Base-by-base conservation (phyloP, 805 yeast genomes). In the Scheffersomyces amazonensis region DNA sequence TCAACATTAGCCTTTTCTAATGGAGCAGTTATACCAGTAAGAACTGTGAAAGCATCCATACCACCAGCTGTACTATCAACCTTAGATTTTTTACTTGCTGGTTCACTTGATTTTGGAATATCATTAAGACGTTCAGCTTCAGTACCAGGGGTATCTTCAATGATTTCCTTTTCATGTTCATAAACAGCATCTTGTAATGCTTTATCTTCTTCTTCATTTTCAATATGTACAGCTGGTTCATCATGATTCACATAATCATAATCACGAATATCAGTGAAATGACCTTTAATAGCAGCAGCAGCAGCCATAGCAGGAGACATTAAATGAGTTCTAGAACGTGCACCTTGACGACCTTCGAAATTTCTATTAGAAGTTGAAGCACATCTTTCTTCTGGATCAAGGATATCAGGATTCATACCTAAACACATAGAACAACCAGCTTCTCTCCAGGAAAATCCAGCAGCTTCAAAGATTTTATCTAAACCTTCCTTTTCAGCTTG, bases 221-320 rank as follows among this genome's bases (percentile, higher is more conserved):
- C 69, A 34, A 80, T 58, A 32, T 61, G 59, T 48, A 87, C 66
- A 43, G 78, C 70, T 44, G 95, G 81, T 53, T 79, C 83, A 48
- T 75, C 78, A 46, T 74, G 55, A 31, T 68, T 75, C 45, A 73
- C 69, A 64, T 78, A 84, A 43, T 79, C 69, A 62, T 76, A 87
- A 39, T 87, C 83, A 68, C 99, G 83, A 52, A 90, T 90, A 60
- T 93, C 99, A 32, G 86, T 76, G 54, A 93, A 82, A 56, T 83
- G 88, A 50, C 99, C 99, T 40, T 76, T 77, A 50, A 93, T 82
- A 54, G 90, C 96, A 15, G 99, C 98, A 16, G 98, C 97, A 22
- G 99, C 99, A 34, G 99, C 99, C 99, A 93, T 93, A 16, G 96
- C 96, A 28, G 99, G 99, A 11, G 96, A 87, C 96, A 91, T 88